Evolutionary conservation across 2,329 filamentous ascomycete species (phyloP), one percentile per base, ranked within the genome.

Genomic region (Cytospora leucostoma): DNA sequence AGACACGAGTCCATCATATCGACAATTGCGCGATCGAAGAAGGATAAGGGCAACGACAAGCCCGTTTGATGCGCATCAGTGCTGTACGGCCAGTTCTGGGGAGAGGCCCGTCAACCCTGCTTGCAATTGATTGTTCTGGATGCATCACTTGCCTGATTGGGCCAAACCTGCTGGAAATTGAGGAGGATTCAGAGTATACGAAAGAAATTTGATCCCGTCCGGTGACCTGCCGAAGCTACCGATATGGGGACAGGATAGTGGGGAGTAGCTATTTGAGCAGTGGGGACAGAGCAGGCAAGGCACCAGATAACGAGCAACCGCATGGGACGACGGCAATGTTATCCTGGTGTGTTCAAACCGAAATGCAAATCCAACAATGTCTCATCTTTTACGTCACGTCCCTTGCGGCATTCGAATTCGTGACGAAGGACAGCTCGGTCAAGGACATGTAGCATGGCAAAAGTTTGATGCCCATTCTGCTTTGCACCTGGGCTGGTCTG

Each of bases 1-100:
- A 61, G 62, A 13, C 65, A 66, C 15, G 62, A 66, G 53, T 54
- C 55, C 27, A 66, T 66, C 32, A 66, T 66, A 21, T 50, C 65
- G 17, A 62, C 62, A 2, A 66, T 66, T 47, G 65, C 65, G 12
- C 62, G 57, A 35, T 64, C 59, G 15, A 65, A 62, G 59, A 66
- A 53, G 61, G 64, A 66, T n/a, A 58, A 56, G 49, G 64, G 64
- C 7, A 37, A 44, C 10, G 57, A 64, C 12, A 56, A 64, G 40
- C 64, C 64, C 17, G 64, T 66, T 15, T 64, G 54, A 40, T 37
- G 21, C 35, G 13, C 21, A 13, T 7, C 52, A 51, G 49, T 21
- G 7, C 8, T 4, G 2, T 11, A 11, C 12, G 6, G n/a, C 44
- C 27, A 27, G 27, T 21, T 6, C 12, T 10, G 11, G 10, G n/a